Percentiles rank a stretch among this genome's conserved stretches.
Evolutionary conservation across 106 monocot species (phyloP).

Genomic region (Acorus calamus): DNA sequence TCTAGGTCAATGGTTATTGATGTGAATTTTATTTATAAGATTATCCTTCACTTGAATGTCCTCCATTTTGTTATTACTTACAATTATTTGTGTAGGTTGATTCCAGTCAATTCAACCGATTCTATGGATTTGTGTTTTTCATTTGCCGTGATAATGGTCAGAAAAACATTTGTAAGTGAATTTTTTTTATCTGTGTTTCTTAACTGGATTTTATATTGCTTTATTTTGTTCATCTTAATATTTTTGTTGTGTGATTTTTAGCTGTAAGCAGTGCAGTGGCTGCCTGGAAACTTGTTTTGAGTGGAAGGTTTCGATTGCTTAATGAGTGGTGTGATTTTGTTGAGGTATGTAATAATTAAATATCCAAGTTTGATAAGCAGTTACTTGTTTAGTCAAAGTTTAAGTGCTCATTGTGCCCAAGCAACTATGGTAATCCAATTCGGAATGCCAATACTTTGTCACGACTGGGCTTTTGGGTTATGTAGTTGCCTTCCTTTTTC

Average conservation of each 20-base stretch:
- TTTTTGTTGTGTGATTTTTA: constrained; percentile 19
- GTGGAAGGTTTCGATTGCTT: constrained; percentile 17
- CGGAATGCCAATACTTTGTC: too few relatives aligned
- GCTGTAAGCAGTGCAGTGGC: constrained; percentile 54
- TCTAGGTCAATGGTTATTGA: neutral
- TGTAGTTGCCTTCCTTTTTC: too few relatives aligned
- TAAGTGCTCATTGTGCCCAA: too few relatives aligned
- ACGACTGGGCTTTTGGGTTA: too few relatives aligned
- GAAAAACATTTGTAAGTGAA: constrained; percentile 68
- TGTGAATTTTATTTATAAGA: neutral
- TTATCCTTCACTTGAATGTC: neutral
- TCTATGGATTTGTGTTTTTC: constrained; percentile 91
- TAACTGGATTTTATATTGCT: neutral
- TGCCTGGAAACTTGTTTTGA: constrained; percentile 76
- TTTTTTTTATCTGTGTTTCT: neutral
- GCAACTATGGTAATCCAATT: too few relatives aligned
- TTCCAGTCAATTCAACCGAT: constrained; percentile 50
- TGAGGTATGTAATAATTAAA: too few relatives aligned
- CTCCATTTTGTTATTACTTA: neutral
- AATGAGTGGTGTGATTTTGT: too few relatives aligned
- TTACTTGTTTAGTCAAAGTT: too few relatives aligned
- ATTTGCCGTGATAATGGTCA: constrained; percentile 81
- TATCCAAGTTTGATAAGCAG: too few relatives aligned
- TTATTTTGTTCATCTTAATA: neutral
- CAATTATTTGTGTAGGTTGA: constrained; percentile 38